phyloP scores from a whole-genome alignment of 257 asterid genomes.

The Primulina eburnea region DNA sequence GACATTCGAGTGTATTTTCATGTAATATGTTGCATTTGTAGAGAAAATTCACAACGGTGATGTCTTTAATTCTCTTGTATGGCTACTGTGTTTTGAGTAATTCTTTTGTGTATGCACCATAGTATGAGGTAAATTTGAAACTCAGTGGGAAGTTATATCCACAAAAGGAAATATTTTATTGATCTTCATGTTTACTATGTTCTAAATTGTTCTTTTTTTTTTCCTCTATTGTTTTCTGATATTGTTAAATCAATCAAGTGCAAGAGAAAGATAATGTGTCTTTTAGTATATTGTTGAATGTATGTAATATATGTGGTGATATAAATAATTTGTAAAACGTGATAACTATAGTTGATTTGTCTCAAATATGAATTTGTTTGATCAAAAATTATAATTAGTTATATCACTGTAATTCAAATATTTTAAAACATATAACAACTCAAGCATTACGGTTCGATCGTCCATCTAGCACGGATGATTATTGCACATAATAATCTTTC shows the following conservation, averaged over 20 bases:
- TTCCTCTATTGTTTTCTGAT: neutral
- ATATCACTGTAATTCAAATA: no score
- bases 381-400: no score
- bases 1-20: constrained; percentile 23
- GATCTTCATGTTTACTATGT: neutral
- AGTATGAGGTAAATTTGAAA: neutral
- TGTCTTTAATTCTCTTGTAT: neutral
- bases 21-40: constrained; percentile 4
- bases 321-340: neutral
- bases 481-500: no score
- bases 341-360: neutral
- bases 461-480: no score
- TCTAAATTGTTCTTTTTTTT: neutral
- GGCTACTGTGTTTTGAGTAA: neutral
- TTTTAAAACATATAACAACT: no score
- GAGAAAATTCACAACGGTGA: constrained; percentile 10
- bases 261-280: neutral
- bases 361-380: no score
- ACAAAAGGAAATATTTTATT: neutral
- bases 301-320: neutral
- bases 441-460: no score
- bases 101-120: no score
- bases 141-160: neutral
- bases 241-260: neutral
- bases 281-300: no score